Conservation (phyloP, 2,329 filamentous ascomycete genomes). For the Fusarium anthophilum region DNA sequence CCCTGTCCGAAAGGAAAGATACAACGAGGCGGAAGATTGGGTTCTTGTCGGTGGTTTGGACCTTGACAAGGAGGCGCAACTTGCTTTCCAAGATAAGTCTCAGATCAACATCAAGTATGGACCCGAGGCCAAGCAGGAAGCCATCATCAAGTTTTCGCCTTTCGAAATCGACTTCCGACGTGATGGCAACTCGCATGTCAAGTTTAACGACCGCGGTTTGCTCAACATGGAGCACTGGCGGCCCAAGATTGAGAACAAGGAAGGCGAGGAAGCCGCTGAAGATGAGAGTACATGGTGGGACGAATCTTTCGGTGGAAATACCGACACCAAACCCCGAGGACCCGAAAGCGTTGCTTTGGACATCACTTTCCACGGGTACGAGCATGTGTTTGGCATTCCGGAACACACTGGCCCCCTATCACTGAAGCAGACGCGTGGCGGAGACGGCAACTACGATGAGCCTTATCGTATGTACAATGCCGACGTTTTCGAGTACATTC, state of each 20-base stretch:
- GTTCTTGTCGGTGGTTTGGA: slow-evolving; percentile 83
- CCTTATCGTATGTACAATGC: slow-evolving; percentile 96
- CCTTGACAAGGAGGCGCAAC: slow-evolving; percentile 74
- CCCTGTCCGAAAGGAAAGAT: slow-evolving; percentile 86
- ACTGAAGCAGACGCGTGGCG: slow-evolving; percentile 88
- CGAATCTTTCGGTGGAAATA: slow-evolving; percentile 93
- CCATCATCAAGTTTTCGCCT: slow-evolving; percentile 82
- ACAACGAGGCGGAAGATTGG: slow-evolving; percentile 91
- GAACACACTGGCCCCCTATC: slow-evolving; percentile 91
- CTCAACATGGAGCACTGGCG: slow-evolving; percentile 97
- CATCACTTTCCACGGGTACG: slow-evolving; percentile 90
- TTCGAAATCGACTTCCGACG: slow-evolving; percentile 89
- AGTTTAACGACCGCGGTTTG: slow-evolving; percentile 88
- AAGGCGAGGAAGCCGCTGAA: slow-evolving; percentile 66
- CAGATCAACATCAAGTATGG: slow-evolving; percentile 85
- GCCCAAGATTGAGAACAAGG: slow-evolving; percentile 76
- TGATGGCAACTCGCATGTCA: slow-evolving; percentile 82
- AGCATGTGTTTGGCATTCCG: slow-evolving; percentile 92
- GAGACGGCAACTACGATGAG: slow-evolving; percentile 83
- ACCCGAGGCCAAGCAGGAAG: slow-evolving; percentile 78
- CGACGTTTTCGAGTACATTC: slow-evolving; percentile 97
- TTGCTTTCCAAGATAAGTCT: slow-evolving; percentile 71
- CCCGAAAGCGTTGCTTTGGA: slow-evolving; percentile 93
- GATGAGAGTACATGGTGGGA: slow-evolving; percentile 98
- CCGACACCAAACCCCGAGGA: slow-evolving; percentile 92